These are phyloP conservation scores for Fagopyrum homotropicum DNA, from an alignment of 148 eudicot genomes.

Conservation along the genomic window DNA sequence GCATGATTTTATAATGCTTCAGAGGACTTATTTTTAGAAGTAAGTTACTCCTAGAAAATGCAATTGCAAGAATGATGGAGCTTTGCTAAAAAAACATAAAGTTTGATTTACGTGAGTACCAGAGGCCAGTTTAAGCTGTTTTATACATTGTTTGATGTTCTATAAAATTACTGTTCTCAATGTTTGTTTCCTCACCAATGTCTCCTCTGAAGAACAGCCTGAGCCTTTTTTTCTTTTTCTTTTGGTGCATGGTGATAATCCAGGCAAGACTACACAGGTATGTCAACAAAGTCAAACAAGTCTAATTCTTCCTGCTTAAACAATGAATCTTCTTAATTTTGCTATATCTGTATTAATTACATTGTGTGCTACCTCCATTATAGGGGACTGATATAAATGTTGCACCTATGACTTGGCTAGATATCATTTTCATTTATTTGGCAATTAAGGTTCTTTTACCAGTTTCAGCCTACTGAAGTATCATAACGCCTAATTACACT, in stretches of 20 bases:
- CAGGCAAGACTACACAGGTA: slow-evolving; percentile 9
- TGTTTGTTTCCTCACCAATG: not conserved
- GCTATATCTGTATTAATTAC: not conserved
- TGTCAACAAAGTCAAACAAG: not conserved
- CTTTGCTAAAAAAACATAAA: not conserved
- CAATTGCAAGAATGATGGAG: not conserved
- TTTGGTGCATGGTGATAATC: not conserved
- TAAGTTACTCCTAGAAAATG: not conserved
- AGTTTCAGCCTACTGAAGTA: not conserved
- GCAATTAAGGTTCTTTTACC: not conserved
- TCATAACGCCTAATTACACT: not conserved
- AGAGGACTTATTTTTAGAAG: not conserved
- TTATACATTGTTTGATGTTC: not conserved
- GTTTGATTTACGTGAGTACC: not conserved
- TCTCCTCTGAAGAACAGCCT: not conserved
- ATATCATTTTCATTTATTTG: not conserved
- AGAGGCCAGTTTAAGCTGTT: too few species aligned
- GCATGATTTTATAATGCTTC: not conserved
- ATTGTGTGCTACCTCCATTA: not conserved
- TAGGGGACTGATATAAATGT: not conserved
- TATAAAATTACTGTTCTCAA: not conserved
- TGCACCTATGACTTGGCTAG: not conserved
- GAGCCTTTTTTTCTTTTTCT: not conserved
- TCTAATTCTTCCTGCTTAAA: not conserved
- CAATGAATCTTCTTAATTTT: not conserved